Base-by-base conservation (phyloP, 139 green algal genomes). In the Edaphochlamys debaryana region DNA sequence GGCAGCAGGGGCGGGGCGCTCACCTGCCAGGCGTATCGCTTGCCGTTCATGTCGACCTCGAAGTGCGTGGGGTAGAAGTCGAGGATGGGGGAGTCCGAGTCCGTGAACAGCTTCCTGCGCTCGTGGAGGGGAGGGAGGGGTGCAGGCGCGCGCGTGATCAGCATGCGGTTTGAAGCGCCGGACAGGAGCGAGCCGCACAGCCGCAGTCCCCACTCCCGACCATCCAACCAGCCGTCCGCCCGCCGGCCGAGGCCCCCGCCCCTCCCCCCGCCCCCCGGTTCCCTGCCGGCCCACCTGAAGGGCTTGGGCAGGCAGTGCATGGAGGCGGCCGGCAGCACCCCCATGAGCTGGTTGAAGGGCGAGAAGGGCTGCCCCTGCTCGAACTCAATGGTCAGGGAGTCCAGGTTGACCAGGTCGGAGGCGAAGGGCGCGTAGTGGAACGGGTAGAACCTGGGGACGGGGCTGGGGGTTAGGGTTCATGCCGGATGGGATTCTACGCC, bases 371-470 rank as follows among this genome's bases (percentile, higher is more conserved):
- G 73, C 1, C 94, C 92, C 37, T 93, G 50, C 11, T 85, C 64
- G 56, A 90, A 89, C 54, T 90, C 76, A 20, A 86, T 70, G n/a
- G 32, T 54, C 9, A 86, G n/a, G 17, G 27, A 37, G 3, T 29
- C 34, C 62, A 89, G 78, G 71, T 89, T 66, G 23, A 87, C 60
- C 62, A 99, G 89, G 90, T 99, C 98, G 11, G 94, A 97, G 15
- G 98, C 97, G 90, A 99, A 99, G n/a, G 98, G 98, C 19, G 98
- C 98, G 87, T 99, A 99, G 91, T 99, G 97, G 90, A 97, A 98
- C 23, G 96, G 97, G 88, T 98, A 99, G 90, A 95, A 99, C 95
- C 73, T 80, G 73, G 29, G 22, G 56, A 13, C 22, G 23, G 25
- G 20, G 54, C 32, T 29, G 68, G 23, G 40, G 48, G n/a, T 41